Evolutionary conservation across 768 basidiomycete species (phyloP).

Genomic region (Sarcomyxa edulis): DNA sequence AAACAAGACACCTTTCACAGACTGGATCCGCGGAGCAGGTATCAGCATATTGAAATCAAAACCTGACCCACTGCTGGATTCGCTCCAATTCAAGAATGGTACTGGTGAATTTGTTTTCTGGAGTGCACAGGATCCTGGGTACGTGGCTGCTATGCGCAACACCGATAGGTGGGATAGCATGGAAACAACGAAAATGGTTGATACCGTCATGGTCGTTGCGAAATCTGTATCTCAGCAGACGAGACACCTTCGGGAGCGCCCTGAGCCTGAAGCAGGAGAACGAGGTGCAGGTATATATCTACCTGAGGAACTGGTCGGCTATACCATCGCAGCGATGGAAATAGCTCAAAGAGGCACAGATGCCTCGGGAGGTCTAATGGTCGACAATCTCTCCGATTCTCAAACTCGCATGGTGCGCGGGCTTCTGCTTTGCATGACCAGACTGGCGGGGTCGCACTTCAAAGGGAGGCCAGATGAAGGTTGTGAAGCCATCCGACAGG

Average conservation of each 20-base stretch:
- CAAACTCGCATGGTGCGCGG: slow-evolving; percentile 76
- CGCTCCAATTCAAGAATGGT: slow-evolving; percentile 70
- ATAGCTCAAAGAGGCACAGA: slow-evolving; percentile 70
- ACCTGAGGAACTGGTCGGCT: slow-evolving; percentile 87
- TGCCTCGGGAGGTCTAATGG: slow-evolving; percentile 43
- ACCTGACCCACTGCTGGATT: slow-evolving; percentile 67
- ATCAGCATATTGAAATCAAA: slow-evolving; percentile 85
- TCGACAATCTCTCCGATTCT: slow-evolving; percentile 75
- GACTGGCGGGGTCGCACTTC: slow-evolving; percentile 64
- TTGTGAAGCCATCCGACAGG: slow-evolving; percentile 71
- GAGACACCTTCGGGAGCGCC: slow-evolving; percentile 72
- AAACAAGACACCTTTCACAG: slow-evolving; percentile 64
- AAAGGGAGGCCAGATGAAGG: slow-evolving; percentile 69
- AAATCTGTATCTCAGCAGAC: slow-evolving; percentile 83
- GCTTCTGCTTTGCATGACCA: slow-evolving; percentile 63
- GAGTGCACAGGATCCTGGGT: slow-evolving; percentile 77
- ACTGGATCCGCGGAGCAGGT: slow-evolving; percentile 87
- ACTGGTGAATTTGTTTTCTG: slow-evolving; percentile 89
- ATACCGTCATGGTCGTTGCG: slow-evolving; percentile 75
- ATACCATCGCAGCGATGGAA: slow-evolving; percentile 81
- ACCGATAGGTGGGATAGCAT: slow-evolving; percentile 46
- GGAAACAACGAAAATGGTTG: slow-evolving; percentile 76
- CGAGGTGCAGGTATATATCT: slow-evolving; percentile 85
- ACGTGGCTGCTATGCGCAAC: slow-evolving; percentile 48
- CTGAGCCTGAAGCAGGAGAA: slow-evolving; percentile 66